phyloP scores from a whole-genome alignment of 1,284 basidiomycete species.

The Boletus sp. region DNA sequence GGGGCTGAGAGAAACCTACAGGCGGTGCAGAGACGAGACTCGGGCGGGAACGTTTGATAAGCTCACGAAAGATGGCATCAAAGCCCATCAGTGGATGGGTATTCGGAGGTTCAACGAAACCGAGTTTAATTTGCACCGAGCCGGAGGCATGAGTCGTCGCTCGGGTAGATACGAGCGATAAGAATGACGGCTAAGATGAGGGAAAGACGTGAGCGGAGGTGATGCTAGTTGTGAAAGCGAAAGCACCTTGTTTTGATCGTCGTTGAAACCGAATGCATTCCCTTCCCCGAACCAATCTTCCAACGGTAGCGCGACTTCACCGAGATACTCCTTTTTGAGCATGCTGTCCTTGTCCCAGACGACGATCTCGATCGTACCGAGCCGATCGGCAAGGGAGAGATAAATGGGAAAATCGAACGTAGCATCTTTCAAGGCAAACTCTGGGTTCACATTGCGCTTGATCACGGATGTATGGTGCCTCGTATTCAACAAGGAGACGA shows the following conservation, averaged over 20 bases:
- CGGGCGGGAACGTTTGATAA: constrained; percentile 60
- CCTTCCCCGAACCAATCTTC: constrained; percentile 75
- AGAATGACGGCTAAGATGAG: constrained; percentile 45
- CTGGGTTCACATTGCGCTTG: constrained; percentile 76
- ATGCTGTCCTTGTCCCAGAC: constrained; percentile 92
- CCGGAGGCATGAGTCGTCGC: constrained; percentile 59
- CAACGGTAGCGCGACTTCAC: constrained; percentile 75
- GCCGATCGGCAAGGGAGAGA: constrained; percentile 65
- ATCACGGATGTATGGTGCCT: constrained; percentile 78
- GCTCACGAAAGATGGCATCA: constrained; percentile 58
- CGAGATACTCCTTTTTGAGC: constrained; percentile 85
- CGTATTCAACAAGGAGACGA: constrained; percentile 60
- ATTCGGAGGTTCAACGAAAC: constrained; percentile 60
- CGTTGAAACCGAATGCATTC: constrained; percentile 50
- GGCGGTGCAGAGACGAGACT: constrained; percentile 77
- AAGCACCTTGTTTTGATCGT: constrained; percentile 54
- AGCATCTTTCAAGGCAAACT: constrained; percentile 66
- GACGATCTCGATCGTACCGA: constrained; percentile 80
- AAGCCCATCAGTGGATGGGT: constrained; percentile 39
- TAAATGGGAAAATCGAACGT: constrained; percentile 87
- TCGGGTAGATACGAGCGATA: constrained; percentile 63
- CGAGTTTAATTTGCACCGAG: constrained; percentile 69
- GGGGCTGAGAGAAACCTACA: constrained; percentile 37
- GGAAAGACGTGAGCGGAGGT: background rate
- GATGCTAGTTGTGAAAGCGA: constrained; percentile 16